Evolutionary conservation across 352 stramenopile species (phyloP).

Genomic region (Aphanomyces invadans): DNA sequence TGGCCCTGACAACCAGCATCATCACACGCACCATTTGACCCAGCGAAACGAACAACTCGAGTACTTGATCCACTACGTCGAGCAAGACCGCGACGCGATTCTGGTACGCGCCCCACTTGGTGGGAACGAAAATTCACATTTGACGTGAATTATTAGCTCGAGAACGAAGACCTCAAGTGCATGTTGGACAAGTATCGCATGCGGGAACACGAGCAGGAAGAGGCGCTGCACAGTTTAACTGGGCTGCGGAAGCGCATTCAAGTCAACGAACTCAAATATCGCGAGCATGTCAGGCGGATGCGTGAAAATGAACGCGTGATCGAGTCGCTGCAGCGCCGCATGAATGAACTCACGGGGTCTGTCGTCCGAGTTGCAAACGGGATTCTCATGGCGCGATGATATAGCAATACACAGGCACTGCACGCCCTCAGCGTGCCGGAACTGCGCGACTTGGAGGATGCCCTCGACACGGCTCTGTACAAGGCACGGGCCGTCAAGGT

Average conservation of each 20-base stretch:
- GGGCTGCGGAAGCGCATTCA: constrained; percentile 22
- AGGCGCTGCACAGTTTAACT: constrained; percentile 20
- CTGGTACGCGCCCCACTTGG: too few relatives aligned
- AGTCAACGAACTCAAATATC: constrained; percentile 23
- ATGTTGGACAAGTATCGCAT: constrained; percentile 62
- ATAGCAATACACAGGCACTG: constrained; percentile 19
- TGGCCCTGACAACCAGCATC: too few relatives aligned
- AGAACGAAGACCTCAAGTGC: constrained; percentile 73
- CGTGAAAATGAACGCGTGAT: constrained; percentile 19
- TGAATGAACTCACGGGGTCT: constrained; percentile 19
- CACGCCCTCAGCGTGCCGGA: constrained; percentile 9
- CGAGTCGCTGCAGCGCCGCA: constrained; percentile 3
- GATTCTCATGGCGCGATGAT: neutral
- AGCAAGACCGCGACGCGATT: constrained; percentile 71
- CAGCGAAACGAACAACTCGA: constrained; percentile 82
- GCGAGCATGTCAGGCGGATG: constrained; percentile 20
- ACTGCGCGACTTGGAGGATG: constrained; percentile 22
- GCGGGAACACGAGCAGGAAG: constrained; percentile 59
- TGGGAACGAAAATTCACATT: too few relatives aligned
- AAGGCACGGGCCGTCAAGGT: constrained; percentile 24
- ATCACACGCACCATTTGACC: neutral
- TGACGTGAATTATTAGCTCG: constrained; percentile 31
- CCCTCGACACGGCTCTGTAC: constrained; percentile 23
- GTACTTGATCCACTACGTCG: constrained; percentile 71
- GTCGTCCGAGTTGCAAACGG: neutral